A percentile compares a stretch with the other conserved stretches of the same genome.
Conservation (phyloP, 371 early-diverging fungal species). For the Mucor irregularis region DNA sequence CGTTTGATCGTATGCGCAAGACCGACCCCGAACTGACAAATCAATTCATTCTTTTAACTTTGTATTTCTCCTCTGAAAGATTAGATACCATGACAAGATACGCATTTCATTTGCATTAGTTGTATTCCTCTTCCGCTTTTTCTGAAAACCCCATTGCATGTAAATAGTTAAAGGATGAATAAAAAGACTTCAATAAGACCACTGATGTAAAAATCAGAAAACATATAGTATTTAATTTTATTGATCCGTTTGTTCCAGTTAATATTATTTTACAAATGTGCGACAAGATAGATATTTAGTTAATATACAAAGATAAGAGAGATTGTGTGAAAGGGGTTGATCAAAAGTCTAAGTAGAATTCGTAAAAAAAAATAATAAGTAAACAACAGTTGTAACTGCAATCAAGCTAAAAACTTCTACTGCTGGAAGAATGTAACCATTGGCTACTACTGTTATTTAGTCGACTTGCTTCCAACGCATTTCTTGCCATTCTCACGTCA, state of each 20-base stretch:
- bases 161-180: too few species aligned
- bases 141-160: neutral
- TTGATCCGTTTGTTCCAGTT: too few species aligned
- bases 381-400: neutral
- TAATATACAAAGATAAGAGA: too few species aligned
- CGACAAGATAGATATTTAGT: too few species aligned
- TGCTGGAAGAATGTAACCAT: conserved; percentile 27
- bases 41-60: conserved; percentile 53
- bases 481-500: conserved; percentile 26
- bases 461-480: conserved; percentile 21
- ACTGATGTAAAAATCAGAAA: too few species aligned
- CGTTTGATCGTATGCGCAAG: conserved; percentile 60
- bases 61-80: conserved; percentile 62
- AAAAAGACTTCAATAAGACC: too few species aligned
- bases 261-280: too few species aligned
- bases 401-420: conserved; percentile 24
- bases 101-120: conserved; percentile 55
- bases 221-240: neutral
- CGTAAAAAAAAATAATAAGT: neutral
- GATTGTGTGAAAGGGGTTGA: too few species aligned
- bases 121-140: neutral
- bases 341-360: too few species aligned
- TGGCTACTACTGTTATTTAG: conserved; percentile 34
- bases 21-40: conserved; percentile 53
- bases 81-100: conserved; percentile 59